These are phyloP conservation scores for Aspergillus novofumigatus DNA, from an alignment of 2,329 filamentous ascomycete species.

Conservation along the genomic window DNA sequence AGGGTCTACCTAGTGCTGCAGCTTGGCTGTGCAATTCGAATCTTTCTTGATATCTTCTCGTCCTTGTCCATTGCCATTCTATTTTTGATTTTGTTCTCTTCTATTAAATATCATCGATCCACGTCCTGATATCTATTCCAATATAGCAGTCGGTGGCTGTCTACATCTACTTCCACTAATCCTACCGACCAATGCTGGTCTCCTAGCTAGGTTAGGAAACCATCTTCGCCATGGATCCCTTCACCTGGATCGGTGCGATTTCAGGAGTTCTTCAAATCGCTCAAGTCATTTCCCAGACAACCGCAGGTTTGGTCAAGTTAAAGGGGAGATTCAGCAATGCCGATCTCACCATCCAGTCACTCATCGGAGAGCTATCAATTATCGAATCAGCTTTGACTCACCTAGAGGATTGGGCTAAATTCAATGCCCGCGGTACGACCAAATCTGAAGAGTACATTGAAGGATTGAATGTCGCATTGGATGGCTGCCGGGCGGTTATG, in stretches of 20 bases:
- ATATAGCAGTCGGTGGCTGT: not conserved
- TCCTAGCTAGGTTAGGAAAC: not conserved
- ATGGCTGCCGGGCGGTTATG: constrained; percentile 35
- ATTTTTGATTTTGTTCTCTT: not conserved
- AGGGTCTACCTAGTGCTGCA: not conserved
- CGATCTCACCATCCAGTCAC: constrained; percentile 35
- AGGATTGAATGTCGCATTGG: constrained; percentile 30
- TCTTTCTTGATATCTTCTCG: not conserved
- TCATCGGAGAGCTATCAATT: constrained; percentile 34
- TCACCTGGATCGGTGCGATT: constrained; percentile 31
- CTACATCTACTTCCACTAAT: not conserved
- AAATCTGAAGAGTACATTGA: constrained; percentile 25
- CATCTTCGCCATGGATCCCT: constrained; percentile 28
- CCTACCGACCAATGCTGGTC: not conserved
- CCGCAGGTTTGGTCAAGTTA: constrained; percentile 29
- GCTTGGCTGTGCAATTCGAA: not conserved
- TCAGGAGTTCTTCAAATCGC: constrained; percentile 32
- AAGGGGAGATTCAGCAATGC: constrained; percentile 34
- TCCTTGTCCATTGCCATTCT: not conserved
- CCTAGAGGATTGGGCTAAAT: constrained; percentile 32
- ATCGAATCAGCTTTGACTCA: constrained; percentile 35
- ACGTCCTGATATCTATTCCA: not conserved
- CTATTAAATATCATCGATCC: not conserved
- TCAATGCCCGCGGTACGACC: constrained; percentile 19
- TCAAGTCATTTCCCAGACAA: constrained; percentile 30